phyloP scores from a whole-genome alignment of 371 early-diverging fungal species.

The Apophysomyces sp. region DNA sequence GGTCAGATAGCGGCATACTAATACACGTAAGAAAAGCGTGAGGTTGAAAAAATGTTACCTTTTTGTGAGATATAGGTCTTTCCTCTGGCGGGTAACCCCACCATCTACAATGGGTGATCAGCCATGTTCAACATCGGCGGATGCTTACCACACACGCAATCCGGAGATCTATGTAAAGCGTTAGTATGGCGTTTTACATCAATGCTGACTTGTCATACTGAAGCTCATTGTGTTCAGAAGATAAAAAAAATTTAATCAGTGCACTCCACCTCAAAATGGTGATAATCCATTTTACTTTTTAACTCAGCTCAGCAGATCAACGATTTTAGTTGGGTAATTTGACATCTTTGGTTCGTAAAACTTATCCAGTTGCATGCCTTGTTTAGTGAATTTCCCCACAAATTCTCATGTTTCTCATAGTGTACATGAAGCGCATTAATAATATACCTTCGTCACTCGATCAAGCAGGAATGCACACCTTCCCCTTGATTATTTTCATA shows the following conservation, averaged over 20 bases:
- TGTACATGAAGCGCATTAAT: no score
- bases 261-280: no score
- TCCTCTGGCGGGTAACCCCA: slow-evolving; percentile 89
- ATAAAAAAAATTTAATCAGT: neutral
- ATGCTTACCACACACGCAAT: slow-evolving; percentile 53
- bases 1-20: slow-evolving; percentile 70
- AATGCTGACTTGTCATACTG: neutral
- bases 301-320: no score
- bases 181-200: neutral
- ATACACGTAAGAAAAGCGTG: slow-evolving; percentile 2
- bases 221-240: neutral
- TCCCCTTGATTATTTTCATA: no score
- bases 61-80: slow-evolving; percentile 93
- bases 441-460: no score
- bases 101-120: slow-evolving; percentile 55
- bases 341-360: no score
- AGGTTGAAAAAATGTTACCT: slow-evolving; percentile 47
- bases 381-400: no score
- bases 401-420: no score
- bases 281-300: no score
- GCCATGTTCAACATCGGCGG: neutral
- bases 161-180: slow-evolving; percentile 27
- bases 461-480: no score
- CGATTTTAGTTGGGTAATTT: no score
- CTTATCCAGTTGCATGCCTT: no score